Evolutionary conservation across 495 filamentous ascomycete genomes (phyloP), one percentile per base, ranked within the genome.

Genomic region (Aspergillus bridgeri): DNA sequence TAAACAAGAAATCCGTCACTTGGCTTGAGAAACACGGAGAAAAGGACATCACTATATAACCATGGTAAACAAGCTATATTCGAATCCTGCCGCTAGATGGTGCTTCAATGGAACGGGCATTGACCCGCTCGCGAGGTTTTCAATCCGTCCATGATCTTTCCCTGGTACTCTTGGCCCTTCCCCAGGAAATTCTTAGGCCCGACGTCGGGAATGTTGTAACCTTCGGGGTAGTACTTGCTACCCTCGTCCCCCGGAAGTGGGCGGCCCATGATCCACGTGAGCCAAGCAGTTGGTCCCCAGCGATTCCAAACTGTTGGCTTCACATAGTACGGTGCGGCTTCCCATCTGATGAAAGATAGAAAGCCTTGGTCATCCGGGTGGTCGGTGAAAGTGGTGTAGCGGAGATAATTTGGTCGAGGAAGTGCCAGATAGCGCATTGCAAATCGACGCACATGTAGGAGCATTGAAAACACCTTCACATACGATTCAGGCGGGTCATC

Each of bases 171-270:
- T 11, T 63, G 54, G 0, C 86, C 87, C 58, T 81, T 79, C 0
- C 82, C 83, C 59, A 80, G 78, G 51, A 87, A 77, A 22, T 70
- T 70, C 52, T 67, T 69, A 0, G 87, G 86, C 0, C 86, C 86
- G 38, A 88, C 61, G 42, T 89, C 81, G 23, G 75, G 60, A 21
- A 85, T 74, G 22, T 71, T 50, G 65, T 85, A 89, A 0, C 87
- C 86, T 15, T 79, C 45, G 0, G 86, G 85, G 67, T 77, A 75
- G 62, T 80, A 86, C 61, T 75, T 77, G 13, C 79, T 69, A 1
- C 81, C 83, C 47, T 79, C 69, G 47, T 85, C 81, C 13, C 86
- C 87, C 0, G 86, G 86, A 15, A 86, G 55, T 49, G 83, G 82
- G 6, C 74, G 73, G 0, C 86, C 84, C 47, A 81, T 65, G 0